These are phyloP conservation scores for Sugiyamaella castrensis DNA, from an alignment of 1,139 yeast species.

Conservation along the genomic window DNA sequence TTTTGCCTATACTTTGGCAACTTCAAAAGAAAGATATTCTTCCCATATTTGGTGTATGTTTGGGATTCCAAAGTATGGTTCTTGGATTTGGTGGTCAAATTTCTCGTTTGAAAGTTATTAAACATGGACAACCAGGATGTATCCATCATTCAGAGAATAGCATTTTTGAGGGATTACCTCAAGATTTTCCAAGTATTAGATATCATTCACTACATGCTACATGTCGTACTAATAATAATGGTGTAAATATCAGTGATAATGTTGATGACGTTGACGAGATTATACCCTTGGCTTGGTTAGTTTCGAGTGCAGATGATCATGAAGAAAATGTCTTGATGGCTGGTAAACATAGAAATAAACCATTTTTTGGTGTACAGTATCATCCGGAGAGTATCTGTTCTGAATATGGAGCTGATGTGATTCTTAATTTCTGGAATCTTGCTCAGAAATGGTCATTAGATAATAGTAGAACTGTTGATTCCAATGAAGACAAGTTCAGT, in stretches of 20 bases:
- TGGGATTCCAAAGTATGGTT: slow-evolving; percentile 88
- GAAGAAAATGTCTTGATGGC: slow-evolving; percentile 66
- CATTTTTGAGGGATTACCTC: slow-evolving; percentile 44
- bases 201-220: slow-evolving; percentile 81
- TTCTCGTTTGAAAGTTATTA: slow-evolving; percentile 52
- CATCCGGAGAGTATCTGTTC: slow-evolving; percentile 97
- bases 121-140: slow-evolving; percentile 81
- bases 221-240: slow-evolving; percentile 3
- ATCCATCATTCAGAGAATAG: slow-evolving; percentile 40
- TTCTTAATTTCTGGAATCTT: slow-evolving; percentile 59
- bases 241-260: slow-evolving; percentile 6
- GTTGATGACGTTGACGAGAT: slow-evolving; percentile 25
- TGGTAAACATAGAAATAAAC: slow-evolving; percentile 55
- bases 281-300: slow-evolving; percentile 25
- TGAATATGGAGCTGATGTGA: slow-evolving; percentile 53
- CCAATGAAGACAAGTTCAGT: slow-evolving; percentile 15
- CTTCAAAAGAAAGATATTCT: slow-evolving; percentile 36
- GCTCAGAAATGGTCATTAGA: slow-evolving; percentile 40
- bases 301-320: slow-evolving; percentile 17
- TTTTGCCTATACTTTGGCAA: slow-evolving; percentile 55
- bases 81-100: slow-evolving; percentile 60
- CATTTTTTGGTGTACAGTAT: slow-evolving; percentile 92
- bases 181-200: slow-evolving; percentile 63
- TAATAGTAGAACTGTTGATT: slow-evolving; percentile 9
- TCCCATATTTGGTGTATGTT: slow-evolving; percentile 87